Percentiles rank a stretch among this genome's conserved stretches.
These are phyloP conservation scores for Haplographium delicatum DNA, from an alignment of 495 filamentous ascomycete genomes.

Conservation along the genomic window DNA sequence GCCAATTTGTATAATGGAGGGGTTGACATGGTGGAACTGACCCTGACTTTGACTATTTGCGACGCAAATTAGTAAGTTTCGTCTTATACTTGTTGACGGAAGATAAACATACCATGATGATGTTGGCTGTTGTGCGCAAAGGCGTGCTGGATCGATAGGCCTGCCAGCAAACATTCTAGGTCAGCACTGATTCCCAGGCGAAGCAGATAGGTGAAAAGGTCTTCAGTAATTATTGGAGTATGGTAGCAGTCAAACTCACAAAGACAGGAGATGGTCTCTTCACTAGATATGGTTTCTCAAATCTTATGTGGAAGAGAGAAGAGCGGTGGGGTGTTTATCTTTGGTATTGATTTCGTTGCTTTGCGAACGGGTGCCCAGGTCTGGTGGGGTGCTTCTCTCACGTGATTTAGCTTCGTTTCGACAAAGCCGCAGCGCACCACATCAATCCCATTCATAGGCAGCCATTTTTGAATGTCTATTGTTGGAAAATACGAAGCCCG, in stretches of 20 bases:
- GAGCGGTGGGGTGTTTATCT: conserved; percentile 10
- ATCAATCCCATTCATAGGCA: neutral
- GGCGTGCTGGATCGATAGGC: conserved; percentile 2
- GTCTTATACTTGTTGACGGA: neutral
- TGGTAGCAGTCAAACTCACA: neutral
- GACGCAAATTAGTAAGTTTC: conserved; percentile 9
- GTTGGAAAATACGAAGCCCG: neutral
- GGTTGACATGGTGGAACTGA: conserved; percentile 38
- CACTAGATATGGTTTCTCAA: neutral
- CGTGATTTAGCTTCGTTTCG: neutral
- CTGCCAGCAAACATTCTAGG: conserved; percentile 11
- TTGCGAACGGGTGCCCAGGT: conserved; percentile 1
- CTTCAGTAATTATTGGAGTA: neutral
- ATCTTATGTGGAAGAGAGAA: neutral
- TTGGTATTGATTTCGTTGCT: conserved; percentile 2
- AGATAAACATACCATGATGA: conserved; percentile 17
- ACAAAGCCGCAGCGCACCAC: neutral
- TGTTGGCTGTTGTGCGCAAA: conserved; percentile 6
- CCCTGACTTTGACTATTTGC: conserved; percentile 60
- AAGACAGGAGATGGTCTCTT: neutral
- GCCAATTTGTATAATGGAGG: conserved; percentile 9
- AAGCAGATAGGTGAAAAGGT: neutral
- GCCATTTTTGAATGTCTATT: neutral
- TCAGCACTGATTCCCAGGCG: conserved; percentile 13
- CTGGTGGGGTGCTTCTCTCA: conserved; percentile 17